phyloP scores from a whole-genome alignment of 2,329 filamentous ascomycete genomes.

The Colletotrichum tropicale region DNA sequence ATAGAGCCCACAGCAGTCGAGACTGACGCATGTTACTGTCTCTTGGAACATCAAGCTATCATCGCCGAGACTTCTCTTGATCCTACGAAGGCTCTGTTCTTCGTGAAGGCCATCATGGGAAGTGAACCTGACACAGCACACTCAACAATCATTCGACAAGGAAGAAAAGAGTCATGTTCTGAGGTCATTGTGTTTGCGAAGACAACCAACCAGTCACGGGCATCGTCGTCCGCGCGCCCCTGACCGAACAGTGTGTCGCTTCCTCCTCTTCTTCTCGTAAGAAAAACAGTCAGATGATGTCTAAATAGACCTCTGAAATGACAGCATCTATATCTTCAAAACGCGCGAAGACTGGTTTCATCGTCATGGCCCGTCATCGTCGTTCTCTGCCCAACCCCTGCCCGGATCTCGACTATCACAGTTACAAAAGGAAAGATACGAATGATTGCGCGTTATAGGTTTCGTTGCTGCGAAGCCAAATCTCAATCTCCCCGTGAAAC shows the following conservation, averaged over 20 bases:
- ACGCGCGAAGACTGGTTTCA: background rate
- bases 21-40: background rate
- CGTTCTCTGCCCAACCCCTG: background rate
- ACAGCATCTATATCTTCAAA: background rate
- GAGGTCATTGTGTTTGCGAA: background rate
- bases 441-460: background rate
- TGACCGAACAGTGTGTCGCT: accelerated
- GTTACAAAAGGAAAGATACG: background rate
- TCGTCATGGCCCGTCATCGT: background rate
- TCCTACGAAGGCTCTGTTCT: background rate
- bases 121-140: background rate
- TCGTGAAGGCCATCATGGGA: background rate
- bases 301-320: accelerated
- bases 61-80: accelerated
- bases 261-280: background rate
- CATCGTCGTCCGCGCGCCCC: background rate
- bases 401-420: accelerated
- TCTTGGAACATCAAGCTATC: background rate
- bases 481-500: accelerated
- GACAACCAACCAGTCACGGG: accelerated
- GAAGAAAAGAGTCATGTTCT: accelerated
- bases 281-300: background rate
- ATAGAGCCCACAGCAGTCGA: accelerated
- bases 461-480: background rate
- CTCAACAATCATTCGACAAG: accelerated